Conservation (phyloP, 2,329 filamentous ascomycete genomes). For the Pseudogymnoascus sp. region DNA sequence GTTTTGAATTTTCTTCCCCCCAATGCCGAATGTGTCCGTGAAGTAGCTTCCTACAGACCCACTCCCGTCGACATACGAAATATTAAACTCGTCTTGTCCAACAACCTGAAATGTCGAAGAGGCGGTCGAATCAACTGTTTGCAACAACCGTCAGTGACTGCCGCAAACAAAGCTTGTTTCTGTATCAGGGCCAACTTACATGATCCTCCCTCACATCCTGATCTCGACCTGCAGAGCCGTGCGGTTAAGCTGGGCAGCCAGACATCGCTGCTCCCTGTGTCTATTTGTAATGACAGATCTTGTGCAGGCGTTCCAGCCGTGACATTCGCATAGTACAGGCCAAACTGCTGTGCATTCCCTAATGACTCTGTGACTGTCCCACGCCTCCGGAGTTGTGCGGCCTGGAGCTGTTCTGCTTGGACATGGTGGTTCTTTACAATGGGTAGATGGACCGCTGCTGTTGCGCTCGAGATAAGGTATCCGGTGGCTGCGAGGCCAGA, state of each 20-base stretch:
- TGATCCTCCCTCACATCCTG: conserved; percentile 35
- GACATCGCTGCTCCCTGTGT: conserved; percentile 56
- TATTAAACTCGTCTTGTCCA: conserved; percentile 40
- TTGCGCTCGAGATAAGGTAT: background rate
- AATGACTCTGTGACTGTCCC: conserved; percentile 10
- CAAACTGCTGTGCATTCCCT: conserved; percentile 6
- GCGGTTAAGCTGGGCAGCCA: conserved; percentile 41
- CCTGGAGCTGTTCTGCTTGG: background rate
- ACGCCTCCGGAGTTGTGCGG: conserved; percentile 7
- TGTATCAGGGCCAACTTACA: conserved; percentile 33
- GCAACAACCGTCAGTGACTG: background rate
- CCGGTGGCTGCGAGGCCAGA: background rate
- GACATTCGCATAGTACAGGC: conserved; percentile 45
- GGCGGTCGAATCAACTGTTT: conserved; percentile 37
- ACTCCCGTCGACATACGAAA: conserved; percentile 51
- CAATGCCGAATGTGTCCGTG: conserved; percentile 45
- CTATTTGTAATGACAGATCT: conserved; percentile 44
- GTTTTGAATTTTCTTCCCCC: conserved; percentile 37
- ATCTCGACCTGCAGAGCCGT: conserved; percentile 20
- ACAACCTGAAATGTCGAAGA: conserved; percentile 42
- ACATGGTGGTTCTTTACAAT: conserved; percentile 4
- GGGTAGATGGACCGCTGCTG: background rate
- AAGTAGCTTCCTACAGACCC: conserved; percentile 49
- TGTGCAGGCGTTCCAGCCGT: conserved; percentile 52
- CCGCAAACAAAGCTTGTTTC: background rate